Percentiles rank a stretch among this genome's conserved stretches.
Conservation (phyloP, 129 eudicot species). For the Dittrichia graveolens region DNA sequence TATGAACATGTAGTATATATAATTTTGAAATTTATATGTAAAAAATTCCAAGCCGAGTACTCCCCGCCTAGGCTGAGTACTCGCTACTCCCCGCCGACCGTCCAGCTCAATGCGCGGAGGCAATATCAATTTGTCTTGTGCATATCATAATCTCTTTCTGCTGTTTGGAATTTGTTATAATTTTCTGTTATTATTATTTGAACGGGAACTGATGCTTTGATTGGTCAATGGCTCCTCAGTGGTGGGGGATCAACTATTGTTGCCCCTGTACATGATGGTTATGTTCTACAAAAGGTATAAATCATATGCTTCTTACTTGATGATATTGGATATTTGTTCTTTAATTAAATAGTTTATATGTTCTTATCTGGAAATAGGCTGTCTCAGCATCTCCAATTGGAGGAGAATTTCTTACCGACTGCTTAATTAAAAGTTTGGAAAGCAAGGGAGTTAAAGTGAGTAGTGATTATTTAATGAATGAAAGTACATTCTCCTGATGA, state of each 20-base stretch:
- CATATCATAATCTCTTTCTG: not conserved
- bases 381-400: constrained; percentile 88
- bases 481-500: constrained; percentile 13
- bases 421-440: constrained; percentile 92
- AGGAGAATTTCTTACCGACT: constrained; percentile 90
- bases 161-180: not conserved
- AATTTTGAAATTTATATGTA: no score
- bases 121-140: not conserved
- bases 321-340: constrained; percentile 3
- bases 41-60: no score
- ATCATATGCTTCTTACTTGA: not conserved
- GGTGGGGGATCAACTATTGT: constrained; percentile 99
- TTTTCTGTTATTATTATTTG: constrained; percentile 4
- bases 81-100: no score
- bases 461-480: constrained; percentile 8
- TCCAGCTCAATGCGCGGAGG: not conserved
- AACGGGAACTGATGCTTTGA: constrained; percentile 19
- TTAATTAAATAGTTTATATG: constrained; percentile 16
- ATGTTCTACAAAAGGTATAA: constrained; percentile 95
- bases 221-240: constrained; percentile 44
- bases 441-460: constrained; percentile 84
- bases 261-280: constrained; percentile 99
- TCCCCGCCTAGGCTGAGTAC: no score
- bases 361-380: constrained; percentile 53
- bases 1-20: no score